phyloP scores from a whole-genome alignment of 805 yeast genomes.

The Yarrowia osloensis region DNA sequence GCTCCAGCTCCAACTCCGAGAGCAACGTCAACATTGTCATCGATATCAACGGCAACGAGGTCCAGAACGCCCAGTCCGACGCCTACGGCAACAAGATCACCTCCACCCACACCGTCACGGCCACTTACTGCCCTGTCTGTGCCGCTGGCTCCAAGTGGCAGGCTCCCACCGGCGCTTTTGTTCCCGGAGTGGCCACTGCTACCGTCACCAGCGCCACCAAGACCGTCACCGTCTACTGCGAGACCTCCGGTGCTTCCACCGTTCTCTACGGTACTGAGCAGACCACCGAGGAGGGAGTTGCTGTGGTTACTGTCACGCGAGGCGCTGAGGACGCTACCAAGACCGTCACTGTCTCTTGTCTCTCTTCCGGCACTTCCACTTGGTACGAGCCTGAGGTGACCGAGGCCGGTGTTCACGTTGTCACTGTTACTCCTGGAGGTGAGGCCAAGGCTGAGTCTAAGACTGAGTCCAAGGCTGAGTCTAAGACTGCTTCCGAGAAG shows the following conservation, averaged over 20 bases:
- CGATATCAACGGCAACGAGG: too few relatives aligned
- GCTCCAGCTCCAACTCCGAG: too few relatives aligned
- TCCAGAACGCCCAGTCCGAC: too few relatives aligned
- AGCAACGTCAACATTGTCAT: not conserved
- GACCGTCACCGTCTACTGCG: conserved; percentile 1
- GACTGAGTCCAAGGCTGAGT: too few relatives aligned
- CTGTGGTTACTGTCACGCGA: not conserved
- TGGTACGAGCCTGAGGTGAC: conserved; percentile 12
- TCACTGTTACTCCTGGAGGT: not conserved
- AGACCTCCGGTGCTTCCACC: not conserved
- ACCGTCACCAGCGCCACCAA: conserved; percentile 5
- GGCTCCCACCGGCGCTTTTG: not conserved
- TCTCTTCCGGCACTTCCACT: conserved; percentile 2
- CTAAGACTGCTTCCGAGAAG: too few relatives aligned
- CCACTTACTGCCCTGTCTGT: not conserved
- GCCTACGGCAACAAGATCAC: too few relatives aligned
- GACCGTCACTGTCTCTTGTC: conserved; percentile 12
- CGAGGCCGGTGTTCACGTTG: not conserved
- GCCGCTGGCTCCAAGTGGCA: not conserved
- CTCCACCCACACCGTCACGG: not conserved
- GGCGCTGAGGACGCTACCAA: not conserved
- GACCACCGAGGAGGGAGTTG: not conserved
- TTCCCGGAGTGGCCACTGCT: not conserved
- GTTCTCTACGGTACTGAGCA: not conserved
- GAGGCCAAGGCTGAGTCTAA: not conserved